Evolutionary conservation across 805 yeast species (phyloP), one percentile per base, ranked within the genome.

Genomic region (Wickerhamomyces subpelliculosus): DNA sequence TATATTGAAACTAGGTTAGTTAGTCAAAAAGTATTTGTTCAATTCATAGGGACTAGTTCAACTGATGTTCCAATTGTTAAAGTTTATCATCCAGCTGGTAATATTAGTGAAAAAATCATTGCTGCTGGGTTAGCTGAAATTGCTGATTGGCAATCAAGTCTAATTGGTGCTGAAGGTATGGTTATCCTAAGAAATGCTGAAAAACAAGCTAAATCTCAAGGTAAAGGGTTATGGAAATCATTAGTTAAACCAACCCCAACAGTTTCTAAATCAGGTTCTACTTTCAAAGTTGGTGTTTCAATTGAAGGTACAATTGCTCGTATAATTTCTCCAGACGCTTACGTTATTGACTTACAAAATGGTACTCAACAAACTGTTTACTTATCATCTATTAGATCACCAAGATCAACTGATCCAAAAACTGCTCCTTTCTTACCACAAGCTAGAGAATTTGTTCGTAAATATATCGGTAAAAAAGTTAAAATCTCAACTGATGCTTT

Each of bases 361-460:
- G 75, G 65, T 29, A 62, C 70, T 17, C 62, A 52, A 30, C 52
- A 66, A 38, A 73, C 84, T 17, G 88, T 84, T 27, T 90, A 84
- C 54, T 67, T 86, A 49, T 75, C 94, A 3, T 83, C 93, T 2
- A 51, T 84, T 32, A 71, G 94, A 45, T 83, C 79, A 1, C 95
- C 96, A 30, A 72, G 85, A 49, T 72, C 71, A 37, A 61, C 67
- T 30, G 93, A 84, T 47, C 54, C 76, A 24, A n/a, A n/a, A n/a
- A 60, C 71, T 5, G 75, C 77, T 16, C 72, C 78, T 0, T 73
- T 75, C 54, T 78, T 73, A 17, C 69, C 75, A 16, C 68, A 70
- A 43, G 87, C 93, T n/a, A 73, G 73, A 45, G 96, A 86, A 54
- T 85, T 72, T 57, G 80, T 75, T 9, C 73, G 96, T 52, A 71